These are phyloP conservation scores for Jimgerdemannia flammicorona DNA, from an alignment of 192 early-diverging fungal species.

Conservation along the genomic window DNA sequence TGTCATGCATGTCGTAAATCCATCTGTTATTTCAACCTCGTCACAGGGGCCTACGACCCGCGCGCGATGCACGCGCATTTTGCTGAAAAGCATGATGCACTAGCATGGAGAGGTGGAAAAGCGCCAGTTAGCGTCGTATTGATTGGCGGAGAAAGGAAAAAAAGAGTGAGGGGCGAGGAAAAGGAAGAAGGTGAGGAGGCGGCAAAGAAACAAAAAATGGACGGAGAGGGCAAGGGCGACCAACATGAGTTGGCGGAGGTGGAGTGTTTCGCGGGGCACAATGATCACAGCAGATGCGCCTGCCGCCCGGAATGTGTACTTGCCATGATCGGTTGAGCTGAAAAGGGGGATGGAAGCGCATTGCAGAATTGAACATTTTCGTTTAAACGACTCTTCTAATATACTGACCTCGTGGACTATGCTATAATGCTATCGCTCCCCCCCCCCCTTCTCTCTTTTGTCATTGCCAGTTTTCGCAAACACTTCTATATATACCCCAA, in stretches of 20 bases:
- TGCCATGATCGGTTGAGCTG: background rate
- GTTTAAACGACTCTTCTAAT: too few species aligned
- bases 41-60: background rate
- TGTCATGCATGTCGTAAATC: background rate
- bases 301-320: background rate
- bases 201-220: background rate
- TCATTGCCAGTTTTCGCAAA: too few species aligned
- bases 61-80: background rate
- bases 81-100: background rate
- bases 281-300: background rate
- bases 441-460: too few species aligned
- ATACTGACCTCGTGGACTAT: too few species aligned
- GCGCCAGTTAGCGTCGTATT: background rate
- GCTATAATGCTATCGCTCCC: too few species aligned
- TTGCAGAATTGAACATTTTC: too few species aligned
- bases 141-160: background rate
- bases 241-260: background rate
- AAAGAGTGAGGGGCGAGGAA: background rate
- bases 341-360: background rate
- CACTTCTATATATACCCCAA: too few species aligned
- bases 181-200: background rate
- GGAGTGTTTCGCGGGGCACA: background rate
- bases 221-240: background rate
- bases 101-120: background rate
- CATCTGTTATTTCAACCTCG: background rate